A percentile compares a stretch with the other conserved stretches of the same genome.
These are phyloP conservation scores for Trichoderma orchidacearum DNA, from an alignment of 495 filamentous ascomycete genomes.

Conservation along the genomic window DNA sequence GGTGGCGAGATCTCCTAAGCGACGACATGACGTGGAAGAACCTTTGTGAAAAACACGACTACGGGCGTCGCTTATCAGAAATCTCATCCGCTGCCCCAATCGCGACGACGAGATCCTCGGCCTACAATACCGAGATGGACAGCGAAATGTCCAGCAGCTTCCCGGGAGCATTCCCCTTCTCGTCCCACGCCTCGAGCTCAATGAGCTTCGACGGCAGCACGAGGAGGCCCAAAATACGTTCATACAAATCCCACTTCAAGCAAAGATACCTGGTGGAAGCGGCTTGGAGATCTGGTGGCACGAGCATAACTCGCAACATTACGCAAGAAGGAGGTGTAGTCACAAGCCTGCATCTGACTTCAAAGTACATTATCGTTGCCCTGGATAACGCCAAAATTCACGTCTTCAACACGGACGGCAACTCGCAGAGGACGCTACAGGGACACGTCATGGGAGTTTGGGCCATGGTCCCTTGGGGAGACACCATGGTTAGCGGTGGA, in stretches of 20 bases:
- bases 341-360: constrained; percentile 84
- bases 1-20: constrained; percentile 84
- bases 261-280: constrained; percentile 94
- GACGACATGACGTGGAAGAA: constrained; percentile 98
- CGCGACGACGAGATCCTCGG: constrained; percentile 4
- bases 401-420: constrained; percentile 86
- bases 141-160: constrained; percentile 17
- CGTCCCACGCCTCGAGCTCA: constrained; percentile 14
- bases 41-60: constrained; percentile 85
- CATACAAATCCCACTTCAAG: constrained; percentile 94
- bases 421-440: constrained; percentile 74
- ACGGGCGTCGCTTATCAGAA: constrained; percentile 46
- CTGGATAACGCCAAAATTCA: constrained; percentile 98
- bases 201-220: constrained; percentile 24
- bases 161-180: constrained; percentile 20
- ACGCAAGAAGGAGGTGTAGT: constrained; percentile 94
- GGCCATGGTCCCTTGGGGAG: constrained; percentile 98
- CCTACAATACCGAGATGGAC: constrained; percentile 8
- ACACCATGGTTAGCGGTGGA: constrained; percentile 87
- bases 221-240: constrained; percentile 33
- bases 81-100: constrained; percentile 5
- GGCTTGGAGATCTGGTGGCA: constrained; percentile 84
- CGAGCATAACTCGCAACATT: constrained; percentile 65
- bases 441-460: constrained; percentile 99
- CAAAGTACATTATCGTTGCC: constrained; percentile 93